A percentile compares a stretch with the other conserved stretches of the same genome.
These are phyloP conservation scores for Talaromyces stipitatus DNA, from an alignment of 495 filamentous ascomycete species.

Conservation along the genomic window DNA sequence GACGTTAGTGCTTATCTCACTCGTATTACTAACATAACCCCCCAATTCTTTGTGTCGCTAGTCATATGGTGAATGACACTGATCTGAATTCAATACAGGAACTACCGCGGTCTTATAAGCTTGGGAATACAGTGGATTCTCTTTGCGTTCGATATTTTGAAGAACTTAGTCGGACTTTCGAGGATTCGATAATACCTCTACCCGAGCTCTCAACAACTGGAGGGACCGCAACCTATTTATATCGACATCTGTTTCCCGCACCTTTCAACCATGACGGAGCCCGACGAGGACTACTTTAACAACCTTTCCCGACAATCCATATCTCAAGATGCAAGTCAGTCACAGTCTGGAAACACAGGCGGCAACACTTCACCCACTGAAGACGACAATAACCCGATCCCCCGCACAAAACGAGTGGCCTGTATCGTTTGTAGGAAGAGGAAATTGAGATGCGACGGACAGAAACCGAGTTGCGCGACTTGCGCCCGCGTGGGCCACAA, in stretches of 20 bases:
- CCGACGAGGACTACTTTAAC: conserved; percentile 40
- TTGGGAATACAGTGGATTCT: not conserved
- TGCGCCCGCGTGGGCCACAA: conserved; percentile 83
- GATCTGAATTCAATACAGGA: not conserved
- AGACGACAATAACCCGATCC: conserved; percentile 54
- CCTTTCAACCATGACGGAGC: conserved; percentile 17
- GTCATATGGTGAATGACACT: not conserved
- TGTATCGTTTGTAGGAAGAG: conserved; percentile 92
- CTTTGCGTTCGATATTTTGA: not conserved
- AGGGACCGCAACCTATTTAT: not conserved
- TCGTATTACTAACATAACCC: not conserved
- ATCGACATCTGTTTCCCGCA: not conserved
- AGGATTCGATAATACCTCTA: no score
- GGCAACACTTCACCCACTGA: conserved; percentile 24
- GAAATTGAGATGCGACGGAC: conserved; percentile 74
- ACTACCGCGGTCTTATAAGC: no score
- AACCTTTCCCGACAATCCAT: conserved; percentile 43
- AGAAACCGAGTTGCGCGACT: conserved; percentile 80
- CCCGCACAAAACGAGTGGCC: conserved; percentile 89
- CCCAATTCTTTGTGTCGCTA: not conserved
- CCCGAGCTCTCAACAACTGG: not conserved
- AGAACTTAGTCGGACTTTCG: not conserved
- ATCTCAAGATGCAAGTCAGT: conserved; percentile 18
- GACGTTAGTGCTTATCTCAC: not conserved
- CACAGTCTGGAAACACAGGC: conserved; percentile 22